These are phyloP conservation scores for Enterospora canceri DNA, from an alignment of 371 early-diverging fungal genomes.

Conservation along the genomic window DNA sequence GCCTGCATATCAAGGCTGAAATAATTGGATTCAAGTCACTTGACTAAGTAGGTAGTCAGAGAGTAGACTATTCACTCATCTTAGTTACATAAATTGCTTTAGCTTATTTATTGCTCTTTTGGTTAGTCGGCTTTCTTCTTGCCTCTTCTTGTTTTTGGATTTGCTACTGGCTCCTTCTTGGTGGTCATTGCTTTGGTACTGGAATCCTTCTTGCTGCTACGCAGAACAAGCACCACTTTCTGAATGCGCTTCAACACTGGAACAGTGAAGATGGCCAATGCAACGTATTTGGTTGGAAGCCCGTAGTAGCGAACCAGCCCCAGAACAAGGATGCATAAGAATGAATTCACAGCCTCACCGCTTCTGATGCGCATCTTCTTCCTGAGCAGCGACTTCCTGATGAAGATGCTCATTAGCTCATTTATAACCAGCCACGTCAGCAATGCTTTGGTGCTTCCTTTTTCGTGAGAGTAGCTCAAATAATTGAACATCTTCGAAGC, in stretches of 20 bases:
- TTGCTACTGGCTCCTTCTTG: neutral
- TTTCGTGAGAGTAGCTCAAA: constrained; percentile 15
- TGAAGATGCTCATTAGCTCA: constrained; percentile 7
- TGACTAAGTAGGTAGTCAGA: constrained; percentile 33
- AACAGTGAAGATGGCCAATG: neutral
- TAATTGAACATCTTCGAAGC: constrained; percentile 18
- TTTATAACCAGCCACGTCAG: constrained; percentile 15
- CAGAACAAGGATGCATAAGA: neutral
- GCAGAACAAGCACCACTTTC: neutral
- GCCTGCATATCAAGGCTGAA: constrained; percentile 93
- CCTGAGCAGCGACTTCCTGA: constrained; percentile 17
- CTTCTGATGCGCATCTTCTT: constrained; percentile 4
- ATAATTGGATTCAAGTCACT: constrained; percentile 78
- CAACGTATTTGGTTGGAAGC: neutral
- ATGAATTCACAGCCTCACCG: constrained; percentile 5
- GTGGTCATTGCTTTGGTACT: neutral
- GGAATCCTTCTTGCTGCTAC: neutral
- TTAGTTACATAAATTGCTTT: neutral
- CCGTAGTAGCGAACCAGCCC: neutral
- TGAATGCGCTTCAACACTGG: neutral
- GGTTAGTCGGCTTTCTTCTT: neutral
- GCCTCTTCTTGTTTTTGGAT: neutral
- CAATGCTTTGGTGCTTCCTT: constrained; percentile 6
- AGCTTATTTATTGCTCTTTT: constrained; percentile 1
- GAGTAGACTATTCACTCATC: neutral